phyloP scores from a whole-genome alignment of 208 protist genomes.

The Porcisia deanei region DNA sequence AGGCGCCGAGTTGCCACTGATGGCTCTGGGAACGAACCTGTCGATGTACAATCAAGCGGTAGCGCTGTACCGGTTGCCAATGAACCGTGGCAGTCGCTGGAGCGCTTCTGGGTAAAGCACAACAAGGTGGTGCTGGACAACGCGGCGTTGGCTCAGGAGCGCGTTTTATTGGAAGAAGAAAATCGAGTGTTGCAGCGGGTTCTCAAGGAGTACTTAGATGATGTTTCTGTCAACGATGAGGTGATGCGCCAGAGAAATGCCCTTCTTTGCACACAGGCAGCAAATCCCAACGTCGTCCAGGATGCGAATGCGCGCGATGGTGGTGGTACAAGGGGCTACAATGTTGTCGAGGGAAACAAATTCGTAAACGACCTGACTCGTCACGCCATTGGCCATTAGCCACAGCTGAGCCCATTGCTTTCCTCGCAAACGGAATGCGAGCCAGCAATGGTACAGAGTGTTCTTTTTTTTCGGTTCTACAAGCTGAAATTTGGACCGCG shows the following conservation, averaged over 20 bases:
- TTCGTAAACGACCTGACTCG: slow-evolving; percentile 65
- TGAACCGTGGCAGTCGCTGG: slow-evolving; percentile 91
- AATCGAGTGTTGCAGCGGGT: slow-evolving; percentile 88
- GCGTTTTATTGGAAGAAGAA: slow-evolving; percentile 85
- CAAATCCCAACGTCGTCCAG: slow-evolving; percentile 70
- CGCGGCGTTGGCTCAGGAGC: slow-evolving; percentile 91
- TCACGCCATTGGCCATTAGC: slow-evolving; percentile 44
- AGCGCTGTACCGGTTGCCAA: slow-evolving; percentile 21
- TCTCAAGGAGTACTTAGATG: slow-evolving; percentile 96
- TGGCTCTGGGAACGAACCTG: slow-evolving; percentile 33
- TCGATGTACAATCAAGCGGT: slow-evolving; percentile 20
- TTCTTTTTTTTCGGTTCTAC: background rate
- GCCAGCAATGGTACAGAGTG: no score
- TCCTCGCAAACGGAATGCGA: background rate
- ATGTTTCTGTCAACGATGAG: slow-evolving; percentile 93
- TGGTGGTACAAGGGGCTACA: slow-evolving; percentile 29
- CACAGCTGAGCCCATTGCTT: no score
- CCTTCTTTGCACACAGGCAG: slow-evolving; percentile 46
- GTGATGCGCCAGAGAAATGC: slow-evolving; percentile 80
- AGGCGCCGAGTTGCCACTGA: slow-evolving; percentile 43
- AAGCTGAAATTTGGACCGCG: background rate
- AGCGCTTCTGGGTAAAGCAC: slow-evolving; percentile 94
- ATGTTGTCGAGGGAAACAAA: slow-evolving; percentile 85
- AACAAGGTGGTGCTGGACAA: slow-evolving; percentile 97
- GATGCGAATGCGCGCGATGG: slow-evolving; percentile 23